Evolutionary conservation across 1,284 basidiomycete genomes (phyloP), one percentile per base, ranked within the genome.

Genomic region (Wallemia mellicola): DNA sequence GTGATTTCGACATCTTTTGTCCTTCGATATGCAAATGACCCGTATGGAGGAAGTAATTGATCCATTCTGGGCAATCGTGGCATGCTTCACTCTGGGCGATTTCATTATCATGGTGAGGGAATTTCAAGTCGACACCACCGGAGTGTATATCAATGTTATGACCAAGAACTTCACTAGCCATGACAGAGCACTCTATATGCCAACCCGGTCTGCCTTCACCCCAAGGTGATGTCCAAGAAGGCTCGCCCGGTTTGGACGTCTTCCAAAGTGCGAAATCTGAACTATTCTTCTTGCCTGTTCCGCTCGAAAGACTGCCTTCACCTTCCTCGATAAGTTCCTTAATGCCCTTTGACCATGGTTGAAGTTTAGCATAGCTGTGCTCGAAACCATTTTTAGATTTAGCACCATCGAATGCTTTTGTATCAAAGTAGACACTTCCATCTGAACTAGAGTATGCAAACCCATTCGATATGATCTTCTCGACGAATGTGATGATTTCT

Each of bases 101-200:
- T 73, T 99, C 94, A 68, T 99, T 99, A 70, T 98, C 94, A 69
- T 99, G 94, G 72, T 99, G 94, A 2, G 94, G 94, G 74, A 99
- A 99, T 58, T 88, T 86, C 61, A 99, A 76, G 71, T 99, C 94
- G 58, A 89, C 81, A 15, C 94, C 94, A 57, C 94, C 94, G 3
- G 88, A 94, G 69, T 99, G 94, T 63, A 99, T 91, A 71, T 98
- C 94, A 80, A 99, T 89, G 61, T 81, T 82, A 61, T 83, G 77
- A 7, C 94, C 94, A 57, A 98, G 76, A 58, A 99, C 76, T 33
- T 83, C 89, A 61, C 81, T 86, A 17, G 91, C 92, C 94, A 99
- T 99, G 56, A 96, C 94, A 11, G 87, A 92, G 73, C 94, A 99
- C 70, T 99, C 94, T 61, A 99, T 98, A 69, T 99, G 94, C 94